Percentiles rank a stretch among this genome's conserved stretches.
Evolutionary conservation across 305 asterid species (phyloP).

Genomic region (Withania somnifera): DNA sequence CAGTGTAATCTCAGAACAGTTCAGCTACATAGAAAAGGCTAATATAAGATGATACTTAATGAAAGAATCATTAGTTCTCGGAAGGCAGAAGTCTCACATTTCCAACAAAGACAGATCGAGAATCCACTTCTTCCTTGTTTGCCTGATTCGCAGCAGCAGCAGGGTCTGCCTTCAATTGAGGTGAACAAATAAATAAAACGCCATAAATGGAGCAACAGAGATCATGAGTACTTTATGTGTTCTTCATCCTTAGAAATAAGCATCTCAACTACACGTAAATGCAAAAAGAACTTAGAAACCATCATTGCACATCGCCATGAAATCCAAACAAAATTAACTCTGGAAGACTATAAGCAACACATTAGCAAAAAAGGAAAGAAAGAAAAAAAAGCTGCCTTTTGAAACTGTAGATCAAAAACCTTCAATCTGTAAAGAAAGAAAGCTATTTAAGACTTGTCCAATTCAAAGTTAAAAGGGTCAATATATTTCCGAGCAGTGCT

Average conservation of each 20-base stretch:
- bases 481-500: background rate
- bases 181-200: background rate
- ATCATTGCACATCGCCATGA: background rate
- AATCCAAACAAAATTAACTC: background rate
- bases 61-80: background rate
- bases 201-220: background rate
- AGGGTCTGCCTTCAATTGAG: conserved; percentile 15
- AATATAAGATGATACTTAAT: background rate
- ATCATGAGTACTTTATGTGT: background rate
- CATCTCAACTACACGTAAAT: background rate
- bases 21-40: background rate
- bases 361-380: background rate
- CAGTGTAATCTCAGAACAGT: background rate
- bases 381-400: background rate
- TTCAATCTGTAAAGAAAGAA: background rate
- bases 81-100: conserved; percentile 15
- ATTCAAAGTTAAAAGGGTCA: background rate
- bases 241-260: background rate
- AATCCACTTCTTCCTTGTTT: conserved; percentile 27
- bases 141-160: conserved; percentile 19
- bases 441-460: background rate
- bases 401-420: background rate
- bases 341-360: background rate
- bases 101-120: conserved; percentile 28
- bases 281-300: background rate